phyloP scores from a whole-genome alignment of 129 eudicot species.

The Smallanthus sonchifolius region DNA sequence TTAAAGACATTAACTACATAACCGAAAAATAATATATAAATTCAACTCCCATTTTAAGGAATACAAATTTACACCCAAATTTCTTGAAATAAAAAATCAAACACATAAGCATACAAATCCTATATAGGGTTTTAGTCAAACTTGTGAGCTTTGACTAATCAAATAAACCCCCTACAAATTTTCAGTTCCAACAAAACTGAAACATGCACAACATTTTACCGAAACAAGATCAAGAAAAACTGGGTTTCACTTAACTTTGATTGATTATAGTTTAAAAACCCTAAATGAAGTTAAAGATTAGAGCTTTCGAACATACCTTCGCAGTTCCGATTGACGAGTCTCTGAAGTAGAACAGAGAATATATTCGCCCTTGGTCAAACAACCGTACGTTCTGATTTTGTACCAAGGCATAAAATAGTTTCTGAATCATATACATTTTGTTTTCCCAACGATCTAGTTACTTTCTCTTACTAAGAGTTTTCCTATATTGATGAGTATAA shows the following conservation, averaged over 20 bases:
- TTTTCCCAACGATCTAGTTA: no score
- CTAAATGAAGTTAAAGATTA: neutral
- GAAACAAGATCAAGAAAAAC: neutral
- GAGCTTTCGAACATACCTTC: constrained; percentile 11
- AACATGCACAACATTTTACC: neutral
- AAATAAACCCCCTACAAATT: neutral
- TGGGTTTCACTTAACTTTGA: neutral
- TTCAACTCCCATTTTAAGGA: no score
- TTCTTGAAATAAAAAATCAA: neutral
- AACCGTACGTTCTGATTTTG: no score
- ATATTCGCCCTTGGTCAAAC: neutral
- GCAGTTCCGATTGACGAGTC: constrained; percentile 9
- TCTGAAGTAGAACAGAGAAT: neutral
- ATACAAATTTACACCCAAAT: neutral
- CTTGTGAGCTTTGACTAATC: neutral
- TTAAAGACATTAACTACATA: neutral
- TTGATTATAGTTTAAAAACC: constrained; percentile 14
- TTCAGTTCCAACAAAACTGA: constrained; percentile 10
- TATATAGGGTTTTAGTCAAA: constrained; percentile 16
- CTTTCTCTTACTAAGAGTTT: no score
- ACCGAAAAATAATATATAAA: no score
- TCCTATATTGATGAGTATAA: no score
- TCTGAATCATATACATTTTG: no score
- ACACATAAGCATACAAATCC: neutral
- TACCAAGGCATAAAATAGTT: no score